Percentiles rank a stretch among this genome's conserved stretches.
These are phyloP conservation scores for Candolleomyces eurysporus DNA, from an alignment of 768 basidiomycete genomes.

Conservation along the genomic window DNA sequence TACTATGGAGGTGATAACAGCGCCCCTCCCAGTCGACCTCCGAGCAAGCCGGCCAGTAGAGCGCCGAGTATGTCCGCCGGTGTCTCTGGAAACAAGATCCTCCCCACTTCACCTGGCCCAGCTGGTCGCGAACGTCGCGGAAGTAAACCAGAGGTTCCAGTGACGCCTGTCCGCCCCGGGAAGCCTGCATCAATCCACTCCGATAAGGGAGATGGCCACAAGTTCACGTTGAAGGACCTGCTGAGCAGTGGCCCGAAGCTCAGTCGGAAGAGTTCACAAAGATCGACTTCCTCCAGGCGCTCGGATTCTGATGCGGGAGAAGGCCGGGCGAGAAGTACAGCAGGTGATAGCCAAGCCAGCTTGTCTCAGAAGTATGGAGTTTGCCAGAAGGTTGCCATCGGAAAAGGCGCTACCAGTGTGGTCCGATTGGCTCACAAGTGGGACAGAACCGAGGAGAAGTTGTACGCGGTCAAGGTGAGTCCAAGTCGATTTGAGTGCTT, in stretches of 20 bases:
- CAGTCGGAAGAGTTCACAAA: conserved; percentile 61
- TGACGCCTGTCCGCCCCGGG: conserved; percentile 20
- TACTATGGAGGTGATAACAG: conserved; percentile 48
- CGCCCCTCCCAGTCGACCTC: conserved; percentile 58
- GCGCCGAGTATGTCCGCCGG: conserved; percentile 50
- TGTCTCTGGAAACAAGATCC: conserved; percentile 34
- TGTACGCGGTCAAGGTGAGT: conserved; percentile 95
- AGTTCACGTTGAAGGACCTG: conserved; percentile 83
- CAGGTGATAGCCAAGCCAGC: conserved; percentile 44
- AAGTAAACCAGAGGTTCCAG: conserved; percentile 24
- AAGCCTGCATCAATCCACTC: conserved; percentile 47
- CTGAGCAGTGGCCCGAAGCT: conserved; percentile 75
- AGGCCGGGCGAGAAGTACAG: conserved; percentile 35
- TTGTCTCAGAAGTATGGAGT: conserved; percentile 91
- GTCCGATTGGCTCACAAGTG: conserved; percentile 97
- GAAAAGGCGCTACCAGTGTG: conserved; percentile 97
- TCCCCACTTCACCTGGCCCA: conserved; percentile 12
- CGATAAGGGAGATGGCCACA: conserved; percentile 54
- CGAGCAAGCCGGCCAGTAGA: conserved; percentile 47
- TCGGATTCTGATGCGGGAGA: conserved; percentile 62
- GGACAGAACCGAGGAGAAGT: conserved; percentile 94
- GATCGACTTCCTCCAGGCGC: conserved; percentile 60
- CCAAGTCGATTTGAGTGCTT: not conserved
- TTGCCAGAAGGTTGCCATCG: conserved; percentile 95
- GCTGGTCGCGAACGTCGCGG: conserved; percentile 23